A percentile compares a stretch with the other conserved stretches of the same genome.
Evolutionary conservation across 2,329 filamentous ascomycete genomes (phyloP).

Genomic region (Fusarium sp.): DNA sequence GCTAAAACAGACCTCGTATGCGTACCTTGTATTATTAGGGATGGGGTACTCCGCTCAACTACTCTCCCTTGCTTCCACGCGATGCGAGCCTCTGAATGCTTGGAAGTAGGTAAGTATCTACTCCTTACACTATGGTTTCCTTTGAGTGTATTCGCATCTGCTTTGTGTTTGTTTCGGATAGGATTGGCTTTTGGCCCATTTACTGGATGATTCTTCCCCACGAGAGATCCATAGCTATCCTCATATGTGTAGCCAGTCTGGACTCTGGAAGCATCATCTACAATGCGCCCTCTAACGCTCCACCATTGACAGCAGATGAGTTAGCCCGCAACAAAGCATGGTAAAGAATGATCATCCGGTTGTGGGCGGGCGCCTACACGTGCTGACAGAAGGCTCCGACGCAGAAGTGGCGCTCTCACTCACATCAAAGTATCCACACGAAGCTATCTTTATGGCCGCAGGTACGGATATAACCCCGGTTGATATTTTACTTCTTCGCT

Average conservation of each 20-base stretch:
- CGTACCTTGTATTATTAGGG: conserved; percentile 30
- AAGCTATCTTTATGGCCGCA: conserved; percentile 46
- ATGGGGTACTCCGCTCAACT: conserved; percentile 42
- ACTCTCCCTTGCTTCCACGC: conserved; percentile 45
- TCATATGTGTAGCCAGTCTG: conserved; percentile 29
- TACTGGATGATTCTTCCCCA: background rate
- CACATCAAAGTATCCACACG: conserved; percentile 16
- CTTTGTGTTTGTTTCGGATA: background rate
- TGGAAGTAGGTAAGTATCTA: conserved; percentile 6
- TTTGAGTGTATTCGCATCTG: background rate
- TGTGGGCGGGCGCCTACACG: conserved; percentile 32
- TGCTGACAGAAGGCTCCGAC: conserved; percentile 32
- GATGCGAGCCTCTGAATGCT: conserved; percentile 33
- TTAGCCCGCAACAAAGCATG: conserved; percentile 37
- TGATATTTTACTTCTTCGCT: conserved; percentile 49
- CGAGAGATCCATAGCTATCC: conserved; percentile 9
- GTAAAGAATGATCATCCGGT: conserved; percentile 38
- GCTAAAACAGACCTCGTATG: conserved; percentile 8
- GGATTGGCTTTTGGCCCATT: background rate
- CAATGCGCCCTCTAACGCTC: conserved; percentile 20
- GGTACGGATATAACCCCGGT: conserved; percentile 49
- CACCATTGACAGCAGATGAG: conserved; percentile 26
- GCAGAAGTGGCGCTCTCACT: conserved; percentile 22
- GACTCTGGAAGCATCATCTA: conserved; percentile 38
- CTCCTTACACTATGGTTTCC: conserved; percentile 4